These are phyloP conservation scores for Aspergillus taichungensis DNA, from an alignment of 495 filamentous ascomycete genomes.

Conservation along the genomic window DNA sequence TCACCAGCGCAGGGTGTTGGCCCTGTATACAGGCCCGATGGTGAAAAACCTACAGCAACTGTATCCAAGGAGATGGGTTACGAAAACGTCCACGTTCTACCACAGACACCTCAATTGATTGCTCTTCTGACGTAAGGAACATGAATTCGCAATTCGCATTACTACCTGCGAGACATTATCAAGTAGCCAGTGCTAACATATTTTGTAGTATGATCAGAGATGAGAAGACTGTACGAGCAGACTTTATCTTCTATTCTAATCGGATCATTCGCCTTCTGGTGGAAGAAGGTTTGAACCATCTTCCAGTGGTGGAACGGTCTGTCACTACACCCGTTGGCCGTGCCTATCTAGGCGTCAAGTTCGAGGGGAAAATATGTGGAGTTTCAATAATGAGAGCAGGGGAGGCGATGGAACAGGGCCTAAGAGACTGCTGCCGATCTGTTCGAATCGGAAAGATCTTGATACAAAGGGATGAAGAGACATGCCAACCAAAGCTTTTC, in stretches of 20 bases:
- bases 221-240: conserved; percentile 75
- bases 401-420: conserved; percentile 95
- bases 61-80: conserved; percentile 77
- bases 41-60: conserved; percentile 78
- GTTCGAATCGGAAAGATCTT: conserved; percentile 97
- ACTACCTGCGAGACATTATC: conserved; percentile 1
- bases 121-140: conserved; percentile 85
- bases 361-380: conserved; percentile 96
- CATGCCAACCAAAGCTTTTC: conserved; percentile 80
- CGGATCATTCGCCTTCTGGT: conserved; percentile 96
- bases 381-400: conserved; percentile 98
- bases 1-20: conserved; percentile 68
- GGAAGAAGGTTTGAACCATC: conserved; percentile 94
- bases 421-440: conserved; percentile 91
- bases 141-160: neutral
- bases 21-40: conserved; percentile 65
- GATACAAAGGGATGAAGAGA: conserved; percentile 96
- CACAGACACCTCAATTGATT: conserved; percentile 94
- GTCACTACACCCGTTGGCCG: conserved; percentile 86
- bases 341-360: conserved; percentile 83
- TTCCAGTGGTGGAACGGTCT: conserved; percentile 78
- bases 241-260: conserved; percentile 99
- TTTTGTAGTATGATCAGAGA: conserved; percentile 82
- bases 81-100: conserved; percentile 80
- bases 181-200: conserved; percentile 11